These are phyloP conservation scores for Alnus glutinosa DNA, from an alignment of 306 rosid species.

Conservation along the genomic window DNA sequence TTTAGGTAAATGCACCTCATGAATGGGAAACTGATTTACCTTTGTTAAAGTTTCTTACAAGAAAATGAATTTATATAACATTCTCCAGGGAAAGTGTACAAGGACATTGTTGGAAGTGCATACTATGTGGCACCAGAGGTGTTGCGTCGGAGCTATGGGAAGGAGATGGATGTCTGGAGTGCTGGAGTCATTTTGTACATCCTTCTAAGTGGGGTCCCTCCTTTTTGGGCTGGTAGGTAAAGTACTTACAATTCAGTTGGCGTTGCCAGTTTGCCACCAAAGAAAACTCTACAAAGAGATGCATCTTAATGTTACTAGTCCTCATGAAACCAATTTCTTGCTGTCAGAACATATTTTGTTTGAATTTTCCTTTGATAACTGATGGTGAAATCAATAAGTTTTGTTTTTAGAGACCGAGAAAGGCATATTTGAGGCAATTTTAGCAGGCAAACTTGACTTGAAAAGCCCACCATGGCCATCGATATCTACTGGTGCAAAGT, in stretches of 20 bases:
- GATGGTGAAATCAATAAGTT: background rate
- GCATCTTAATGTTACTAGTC: background rate
- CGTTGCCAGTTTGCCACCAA: background rate
- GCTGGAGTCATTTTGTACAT: constrained; percentile 90
- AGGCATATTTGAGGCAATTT: constrained; percentile 55
- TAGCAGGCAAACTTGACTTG: constrained; percentile 57
- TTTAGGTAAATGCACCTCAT: background rate
- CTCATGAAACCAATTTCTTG: background rate
- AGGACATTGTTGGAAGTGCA: constrained; percentile 82
- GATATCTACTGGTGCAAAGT: constrained; percentile 80
- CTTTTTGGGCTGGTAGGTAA: constrained; percentile 83
- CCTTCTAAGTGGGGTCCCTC: constrained; percentile 89
- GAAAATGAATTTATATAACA: background rate
- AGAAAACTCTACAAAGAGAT: background rate
- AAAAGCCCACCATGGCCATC: constrained; percentile 83
- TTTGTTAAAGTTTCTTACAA: background rate
- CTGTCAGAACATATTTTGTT: background rate
- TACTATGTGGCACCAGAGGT: constrained; percentile 94
- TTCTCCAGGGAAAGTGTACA: constrained; percentile 61
- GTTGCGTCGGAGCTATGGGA: constrained; percentile 64
- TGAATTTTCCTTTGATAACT: background rate
- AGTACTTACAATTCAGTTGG: constrained; percentile 9
- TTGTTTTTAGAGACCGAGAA: constrained; percentile 61
- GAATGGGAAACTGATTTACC: background rate
- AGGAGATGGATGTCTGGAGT: constrained; percentile 96